A percentile compares a stretch with the other conserved stretches of the same genome.
phyloP scores from a whole-genome alignment of 495 filamentous ascomycete genomes.

The Xylaria longipes region DNA sequence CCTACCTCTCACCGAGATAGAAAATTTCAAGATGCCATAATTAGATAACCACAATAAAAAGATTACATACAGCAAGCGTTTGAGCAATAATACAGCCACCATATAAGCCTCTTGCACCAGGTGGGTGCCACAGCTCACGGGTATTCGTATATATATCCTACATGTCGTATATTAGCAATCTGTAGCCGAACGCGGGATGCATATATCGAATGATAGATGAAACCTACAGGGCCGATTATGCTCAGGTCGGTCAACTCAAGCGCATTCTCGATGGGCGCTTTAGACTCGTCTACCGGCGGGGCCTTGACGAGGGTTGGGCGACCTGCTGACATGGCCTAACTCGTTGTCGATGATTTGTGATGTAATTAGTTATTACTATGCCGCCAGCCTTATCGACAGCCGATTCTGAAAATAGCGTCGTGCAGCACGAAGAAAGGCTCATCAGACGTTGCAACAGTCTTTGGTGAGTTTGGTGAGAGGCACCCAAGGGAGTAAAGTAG shows the following conservation, averaged over 20 bases:
- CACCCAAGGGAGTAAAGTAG: background rate
- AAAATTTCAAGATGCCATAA: background rate
- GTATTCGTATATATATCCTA: constrained; percentile 94
- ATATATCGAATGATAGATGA: constrained; percentile 6
- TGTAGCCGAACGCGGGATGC: background rate
- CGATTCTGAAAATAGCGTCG: background rate
- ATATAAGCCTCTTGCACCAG: constrained; percentile 89
- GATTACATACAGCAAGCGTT: constrained; percentile 64
- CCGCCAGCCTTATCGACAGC: background rate
- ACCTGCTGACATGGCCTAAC: constrained; percentile 7
- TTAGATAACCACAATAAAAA: background rate
- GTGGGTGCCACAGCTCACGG: constrained; percentile 86
- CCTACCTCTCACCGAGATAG: background rate
- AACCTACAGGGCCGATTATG: constrained; percentile 78
- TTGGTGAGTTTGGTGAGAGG: background rate
- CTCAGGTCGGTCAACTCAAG: constrained; percentile 81
- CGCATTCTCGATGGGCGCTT: constrained; percentile 85
- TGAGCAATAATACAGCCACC: constrained; percentile 94
- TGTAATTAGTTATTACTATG: background rate
- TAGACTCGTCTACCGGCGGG: constrained; percentile 71
- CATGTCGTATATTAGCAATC: background rate
- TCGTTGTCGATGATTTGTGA: background rate
- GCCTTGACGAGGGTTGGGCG: constrained; percentile 74
- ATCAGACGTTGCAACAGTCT: background rate
- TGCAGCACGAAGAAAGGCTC: background rate